phyloP scores from a whole-genome alignment of 1,139 yeast genomes.

The Schwanniomyces etchellsii region DNA sequence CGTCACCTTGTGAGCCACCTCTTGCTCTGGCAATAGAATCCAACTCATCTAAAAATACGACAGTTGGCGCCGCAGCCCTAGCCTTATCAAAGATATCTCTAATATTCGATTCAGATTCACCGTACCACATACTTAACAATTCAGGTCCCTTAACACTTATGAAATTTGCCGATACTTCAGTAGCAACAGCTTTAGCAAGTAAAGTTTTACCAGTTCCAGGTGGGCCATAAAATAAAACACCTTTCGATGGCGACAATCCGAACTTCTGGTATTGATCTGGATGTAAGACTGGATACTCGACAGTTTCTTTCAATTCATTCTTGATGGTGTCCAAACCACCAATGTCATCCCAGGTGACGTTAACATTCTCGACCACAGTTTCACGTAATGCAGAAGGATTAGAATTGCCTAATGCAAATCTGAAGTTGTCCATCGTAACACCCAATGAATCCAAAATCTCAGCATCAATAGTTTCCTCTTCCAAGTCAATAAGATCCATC shows the following conservation, averaged over 20 bases:
- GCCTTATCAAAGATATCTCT: constrained; percentile 98
- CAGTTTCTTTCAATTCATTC: constrained; percentile 96
- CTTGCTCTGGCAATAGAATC: constrained; percentile 97
- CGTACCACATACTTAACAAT: constrained; percentile 97
- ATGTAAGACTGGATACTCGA: constrained; percentile 96
- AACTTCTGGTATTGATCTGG: constrained; percentile 98
- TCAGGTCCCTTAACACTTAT: constrained; percentile 98
- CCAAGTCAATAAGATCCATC: constrained; percentile 96
- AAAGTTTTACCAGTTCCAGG: constrained; percentile 99
- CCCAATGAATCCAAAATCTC: constrained; percentile 95
- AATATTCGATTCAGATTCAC: constrained; percentile 96
- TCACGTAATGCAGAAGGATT: constrained; percentile 99
- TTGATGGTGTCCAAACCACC: constrained; percentile 96
- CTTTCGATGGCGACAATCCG: constrained; percentile 96
- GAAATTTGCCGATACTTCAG: constrained; percentile 95
- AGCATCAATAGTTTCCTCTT: constrained; percentile 97
- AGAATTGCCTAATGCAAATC: constrained; percentile 95
- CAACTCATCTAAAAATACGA: constrained; percentile 93
- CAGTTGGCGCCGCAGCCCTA: constrained; percentile 98
- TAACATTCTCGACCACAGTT: constrained; percentile 97
- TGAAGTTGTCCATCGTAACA: constrained; percentile 98
- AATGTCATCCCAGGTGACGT: constrained; percentile 96
- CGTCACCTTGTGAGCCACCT: constrained; percentile 89
- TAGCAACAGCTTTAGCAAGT: constrained; percentile 96
- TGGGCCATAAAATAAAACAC: constrained; percentile 97